phyloP scores from a whole-genome alignment of 768 basidiomycete genomes.

The Termitomyces sp. region DNA sequence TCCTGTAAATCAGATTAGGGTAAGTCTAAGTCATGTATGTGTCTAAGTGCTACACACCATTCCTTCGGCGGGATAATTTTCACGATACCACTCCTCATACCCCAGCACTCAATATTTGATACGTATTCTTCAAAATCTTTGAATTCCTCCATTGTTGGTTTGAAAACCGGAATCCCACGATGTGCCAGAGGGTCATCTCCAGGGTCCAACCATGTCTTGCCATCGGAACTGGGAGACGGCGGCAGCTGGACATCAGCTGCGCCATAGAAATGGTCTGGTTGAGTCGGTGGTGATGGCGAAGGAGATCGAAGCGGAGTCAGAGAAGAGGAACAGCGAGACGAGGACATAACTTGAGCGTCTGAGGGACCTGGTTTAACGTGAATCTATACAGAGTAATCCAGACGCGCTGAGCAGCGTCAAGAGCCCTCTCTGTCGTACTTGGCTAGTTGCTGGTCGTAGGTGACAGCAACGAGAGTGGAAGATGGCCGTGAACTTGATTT shows the following conservation, averaged over 20 bases:
- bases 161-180: conserved; percentile 95
- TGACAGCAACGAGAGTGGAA: not conserved
- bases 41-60: conserved; percentile 46
- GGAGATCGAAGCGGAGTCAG: conserved; percentile 48
- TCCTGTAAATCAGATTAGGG: conserved; percentile 36
- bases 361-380: conserved; percentile 4
- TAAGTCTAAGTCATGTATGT: not conserved
- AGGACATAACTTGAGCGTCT: conserved; percentile 21
- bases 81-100: conserved; percentile 84
- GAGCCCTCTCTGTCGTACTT: not conserved
- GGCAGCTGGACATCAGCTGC: conserved; percentile 41
- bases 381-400: not conserved
- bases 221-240: conserved; percentile 59
- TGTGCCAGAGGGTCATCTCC: conserved; percentile 73
- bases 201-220: conserved; percentile 67
- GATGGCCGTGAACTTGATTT: conserved; percentile 10
- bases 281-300: conserved; percentile 47
- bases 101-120: conserved; percentile 85
- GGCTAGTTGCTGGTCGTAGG: conserved; percentile 1
- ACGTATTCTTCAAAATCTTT: conserved; percentile 89
- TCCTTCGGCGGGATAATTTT: conserved; percentile 95
- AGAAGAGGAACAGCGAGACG: conserved; percentile 34
- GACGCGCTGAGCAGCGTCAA: conserved; percentile 3
- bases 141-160: conserved; percentile 89
- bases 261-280: conserved; percentile 84